Evolutionary conservation across 106 monocot genomes (phyloP).

Genomic region (Allium cepa): DNA sequence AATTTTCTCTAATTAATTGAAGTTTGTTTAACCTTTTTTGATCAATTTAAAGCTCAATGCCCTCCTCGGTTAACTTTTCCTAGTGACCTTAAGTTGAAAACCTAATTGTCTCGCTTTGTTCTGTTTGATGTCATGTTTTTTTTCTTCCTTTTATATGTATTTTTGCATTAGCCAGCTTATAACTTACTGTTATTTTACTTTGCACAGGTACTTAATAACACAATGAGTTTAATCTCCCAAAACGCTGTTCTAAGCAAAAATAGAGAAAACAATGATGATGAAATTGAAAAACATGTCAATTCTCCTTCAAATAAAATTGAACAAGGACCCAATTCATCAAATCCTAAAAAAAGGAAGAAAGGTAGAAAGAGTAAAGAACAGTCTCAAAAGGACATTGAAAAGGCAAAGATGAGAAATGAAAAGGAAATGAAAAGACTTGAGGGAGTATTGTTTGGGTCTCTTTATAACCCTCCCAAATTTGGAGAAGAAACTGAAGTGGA

Average conservation of each 20-base stretch:
- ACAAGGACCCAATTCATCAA: constrained; percentile 1
- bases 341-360: constrained; percentile 24
- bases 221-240: constrained; percentile 43
- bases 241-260: constrained; percentile 1
- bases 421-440: constrained; percentile 68
- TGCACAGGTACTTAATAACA: too few species aligned
- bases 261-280: constrained; percentile 9
- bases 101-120: too few species aligned
- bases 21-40: too few species aligned
- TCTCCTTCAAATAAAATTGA: background rate
- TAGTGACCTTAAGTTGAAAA: too few species aligned
- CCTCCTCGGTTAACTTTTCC: too few species aligned
- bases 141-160: too few species aligned
- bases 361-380: constrained; percentile 4
- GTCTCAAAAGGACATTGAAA: background rate
- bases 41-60: too few species aligned
- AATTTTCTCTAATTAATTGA: too few species aligned
- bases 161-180: too few species aligned
- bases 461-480: constrained; percentile 46
- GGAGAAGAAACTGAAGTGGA: constrained; percentile 37
- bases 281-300: background rate
- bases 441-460: constrained; percentile 45
- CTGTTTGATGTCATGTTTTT: too few species aligned
- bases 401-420: constrained; percentile 15
- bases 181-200: too few species aligned